Evolutionary conservation across 1,284 basidiomycete genomes (phyloP), one percentile per base, ranked within the genome.

Genomic region (Ceratobasidium sp.): DNA sequence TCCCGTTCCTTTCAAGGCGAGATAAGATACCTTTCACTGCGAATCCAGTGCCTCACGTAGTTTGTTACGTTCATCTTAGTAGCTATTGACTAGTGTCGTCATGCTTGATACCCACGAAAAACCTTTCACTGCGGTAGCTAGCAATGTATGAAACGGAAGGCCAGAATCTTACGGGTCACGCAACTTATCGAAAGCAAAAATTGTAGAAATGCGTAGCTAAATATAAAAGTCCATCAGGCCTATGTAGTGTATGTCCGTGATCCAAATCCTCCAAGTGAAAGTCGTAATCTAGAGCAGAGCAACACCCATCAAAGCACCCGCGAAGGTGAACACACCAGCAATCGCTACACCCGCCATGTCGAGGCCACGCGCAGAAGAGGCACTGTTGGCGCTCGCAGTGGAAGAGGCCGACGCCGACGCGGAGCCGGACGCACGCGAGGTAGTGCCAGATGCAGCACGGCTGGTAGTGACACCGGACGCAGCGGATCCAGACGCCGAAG

Each of bases 291-390:
- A 66, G 23, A 66, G 63, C 16, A 66, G 32, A 11, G 79, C 78
- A 72, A 85, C 81, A n/a, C 85, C 84, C 73, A 86, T 82, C 41
- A 83, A 72, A 21, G 84, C 82, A 66, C 85, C 84, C 0, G 80
- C 77, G 21, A 85, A 30, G 13, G 63, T 66, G 28, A 66, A 13
- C 23, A 43, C 47, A 43, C 63, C 63, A 2, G 63, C 63, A 66
- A 43, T 49, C 11, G 63, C 63, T 1, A 32, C 63, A 66, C 80
- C 80, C 30, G 84, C 80, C 62, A 83, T 64, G 18, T 80, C 76
- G 1, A 86, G 85, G 21, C 84, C 77, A 21, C 79, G 79, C 14
- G 84, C 54, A 8, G 80, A 69, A 16, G 79, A 79, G 6, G 83
- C 83, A 28, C 80, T 80, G 61, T 81, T 83, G n/a, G 72, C 43